Evolutionary conservation across 2,329 filamentous ascomycete species (phyloP), one percentile per base, ranked within the genome.

Genomic region (Dothistroma pini): DNA sequence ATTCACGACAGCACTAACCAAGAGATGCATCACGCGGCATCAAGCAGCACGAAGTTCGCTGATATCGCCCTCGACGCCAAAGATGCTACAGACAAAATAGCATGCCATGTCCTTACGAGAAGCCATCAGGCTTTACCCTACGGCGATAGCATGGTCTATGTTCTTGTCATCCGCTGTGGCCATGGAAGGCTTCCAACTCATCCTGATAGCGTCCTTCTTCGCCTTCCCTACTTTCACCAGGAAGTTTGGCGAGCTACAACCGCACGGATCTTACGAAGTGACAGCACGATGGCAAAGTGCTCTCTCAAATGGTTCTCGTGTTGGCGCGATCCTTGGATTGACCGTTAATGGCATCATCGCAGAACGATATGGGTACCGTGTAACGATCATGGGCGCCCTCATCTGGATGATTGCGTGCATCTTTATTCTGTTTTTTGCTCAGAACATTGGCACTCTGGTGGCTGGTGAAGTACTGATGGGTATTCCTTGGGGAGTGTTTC

Each of bases 291-390:
- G 85, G 85, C 84, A 86, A 69, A 80, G 81, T 0, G 84, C 78
- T 0, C 69, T 87, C 2, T 80, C 78, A 6, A 84, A 84, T 58
- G 85, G 83, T 41, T 61, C 63, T 8, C 79, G 82, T 58, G 80
- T 82, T 21, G 88, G 88, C 51, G 85, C 88, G 71, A 85, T 90
- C 55, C 80, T 89, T 55, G 88, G 88, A 14, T 79, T 89, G 53
- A 76, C 88, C 66, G 78, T 89, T 72, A 89, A 88, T 69, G 88
- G 87, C 47, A 86, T 80, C 73, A 74, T 88, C 51, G 85, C 86
- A 14, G 86, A 89, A 74, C 56, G 65, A 10, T 68, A 68, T 25
- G 72, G 72, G 8, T 72, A 68, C 61, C 58, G 65, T 29, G 69
- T 83, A 70, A 88, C 85, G 22, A 81, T 89, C 63, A 83, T 89